Percentiles rank a stretch among this genome's conserved stretches.
Evolutionary conservation across 805 yeast genomes (phyloP).

Genomic region (Pichia eremophila): DNA sequence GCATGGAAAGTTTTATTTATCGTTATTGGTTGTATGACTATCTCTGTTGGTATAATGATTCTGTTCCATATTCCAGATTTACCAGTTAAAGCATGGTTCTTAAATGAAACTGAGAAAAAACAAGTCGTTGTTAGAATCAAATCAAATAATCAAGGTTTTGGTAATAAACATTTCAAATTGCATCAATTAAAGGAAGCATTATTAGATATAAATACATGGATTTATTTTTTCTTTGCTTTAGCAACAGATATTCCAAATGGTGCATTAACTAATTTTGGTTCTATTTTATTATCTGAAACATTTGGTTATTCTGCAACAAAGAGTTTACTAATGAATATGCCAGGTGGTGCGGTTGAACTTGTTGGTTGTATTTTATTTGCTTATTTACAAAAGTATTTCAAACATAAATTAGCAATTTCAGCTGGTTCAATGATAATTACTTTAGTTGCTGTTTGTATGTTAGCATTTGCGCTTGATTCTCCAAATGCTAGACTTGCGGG

Average conservation of each 20-base stretch:
- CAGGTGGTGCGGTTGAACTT: conserved; percentile 24
- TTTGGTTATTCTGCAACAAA: conserved; percentile 23
- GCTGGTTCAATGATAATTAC: conserved; percentile 11
- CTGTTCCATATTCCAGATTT: conserved; percentile 25
- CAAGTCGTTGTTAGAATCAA: conserved; percentile 24
- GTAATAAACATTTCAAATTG: conserved; percentile 21
- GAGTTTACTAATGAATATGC: conserved; percentile 21
- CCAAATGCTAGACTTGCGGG: conserved; percentile 21
- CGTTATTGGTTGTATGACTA: conserved; percentile 26
- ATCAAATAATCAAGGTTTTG: conserved; percentile 29
- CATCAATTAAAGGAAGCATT: conserved; percentile 22
- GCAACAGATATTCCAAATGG: conserved; percentile 25
- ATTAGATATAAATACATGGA: conserved; percentile 32
- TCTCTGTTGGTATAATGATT: conserved; percentile 25
- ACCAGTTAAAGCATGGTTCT: conserved; percentile 27
- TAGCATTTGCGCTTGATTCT: conserved; percentile 14
- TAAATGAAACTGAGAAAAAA: conserved; percentile 30
- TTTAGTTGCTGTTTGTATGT: conserved; percentile 10
- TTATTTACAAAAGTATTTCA: conserved; percentile 18
- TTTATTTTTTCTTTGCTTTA: conserved; percentile 25
- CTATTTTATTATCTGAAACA: conserved; percentile 24
- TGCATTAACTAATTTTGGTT: conserved; percentile 39
- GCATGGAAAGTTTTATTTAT: conserved; percentile 28
- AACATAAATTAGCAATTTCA: conserved; percentile 18
- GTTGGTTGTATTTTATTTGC: conserved; percentile 26